Conservation (phyloP, 805 yeast genomes). For the Ogataea methylovora region DNA sequence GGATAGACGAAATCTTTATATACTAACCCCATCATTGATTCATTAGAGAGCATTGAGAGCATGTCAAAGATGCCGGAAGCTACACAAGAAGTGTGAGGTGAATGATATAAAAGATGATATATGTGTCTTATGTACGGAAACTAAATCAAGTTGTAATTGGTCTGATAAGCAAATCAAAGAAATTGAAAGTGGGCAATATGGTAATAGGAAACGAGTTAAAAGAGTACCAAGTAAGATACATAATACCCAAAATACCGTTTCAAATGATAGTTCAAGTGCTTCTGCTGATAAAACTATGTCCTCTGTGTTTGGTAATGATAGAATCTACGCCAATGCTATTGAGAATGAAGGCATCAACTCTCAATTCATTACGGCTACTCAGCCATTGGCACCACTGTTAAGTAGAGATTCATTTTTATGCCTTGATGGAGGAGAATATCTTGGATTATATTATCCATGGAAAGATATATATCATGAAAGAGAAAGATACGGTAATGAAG, state of each 20-base stretch:
- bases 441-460: slow-evolving; percentile 25
- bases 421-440: slow-evolving; percentile 23
- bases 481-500: slow-evolving; percentile 5
- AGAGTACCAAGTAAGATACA: not conserved
- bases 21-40: too few relatives aligned
- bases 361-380: slow-evolving; percentile 24
- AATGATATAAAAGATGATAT: slow-evolving; percentile 3
- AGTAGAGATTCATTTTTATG: slow-evolving; percentile 24
- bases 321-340: slow-evolving; percentile 17
- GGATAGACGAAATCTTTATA: too few relatives aligned
- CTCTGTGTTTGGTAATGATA: slow-evolving; percentile 13
- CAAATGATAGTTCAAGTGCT: not conserved
- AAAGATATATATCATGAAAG: slow-evolving; percentile 15
- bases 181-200: not conserved
- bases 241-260: not conserved
- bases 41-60: slow-evolving; percentile 13
- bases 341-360: slow-evolving; percentile 13
- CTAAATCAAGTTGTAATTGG: slow-evolving; percentile 6
- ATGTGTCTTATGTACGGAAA: slow-evolving; percentile 9
- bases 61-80: slow-evolving; percentile 17
- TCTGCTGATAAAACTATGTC: not conserved
- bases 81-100: slow-evolving; percentile 17
- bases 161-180: not conserved
- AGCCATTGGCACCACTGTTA: slow-evolving; percentile 24
- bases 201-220: not conserved